These are phyloP conservation scores for Trypanosoma platydactyli DNA, from an alignment of 208 protist species.

Conservation along the genomic window DNA sequence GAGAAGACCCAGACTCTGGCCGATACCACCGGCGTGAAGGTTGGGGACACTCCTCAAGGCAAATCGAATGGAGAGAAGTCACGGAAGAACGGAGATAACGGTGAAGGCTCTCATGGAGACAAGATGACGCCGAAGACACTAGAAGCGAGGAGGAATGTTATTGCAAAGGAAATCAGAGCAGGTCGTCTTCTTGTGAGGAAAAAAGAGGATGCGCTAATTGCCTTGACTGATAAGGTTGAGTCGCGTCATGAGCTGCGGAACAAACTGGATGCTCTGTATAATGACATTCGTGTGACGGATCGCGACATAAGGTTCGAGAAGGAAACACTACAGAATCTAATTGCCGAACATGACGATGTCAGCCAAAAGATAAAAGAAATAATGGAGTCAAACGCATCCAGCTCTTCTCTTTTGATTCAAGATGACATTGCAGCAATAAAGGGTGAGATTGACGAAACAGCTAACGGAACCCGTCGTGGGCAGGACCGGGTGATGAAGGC, in stretches of 20 bases:
- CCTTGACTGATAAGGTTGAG: constrained; percentile 41
- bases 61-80: constrained; percentile 13
- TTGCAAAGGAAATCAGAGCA: constrained; percentile 61
- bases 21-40: constrained; percentile 43
- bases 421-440: constrained; percentile 58
- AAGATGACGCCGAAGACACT: constrained; percentile 47
- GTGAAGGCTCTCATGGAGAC: background rate
- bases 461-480: constrained; percentile 56
- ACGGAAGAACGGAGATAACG: background rate
- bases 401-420: constrained; percentile 51
- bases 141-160: constrained; percentile 45
- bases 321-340: constrained; percentile 50
- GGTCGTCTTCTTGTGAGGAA: constrained; percentile 54
- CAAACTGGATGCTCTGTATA: constrained; percentile 74
- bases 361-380: constrained; percentile 52
- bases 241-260: constrained; percentile 54
- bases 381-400: constrained; percentile 34
- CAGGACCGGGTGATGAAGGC: constrained; percentile 88
- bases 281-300: constrained; percentile 76
- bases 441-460: constrained; percentile 46
- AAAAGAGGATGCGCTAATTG: constrained; percentile 63
- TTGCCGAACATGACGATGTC: constrained; percentile 47
- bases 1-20: constrained; percentile 30
- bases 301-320: constrained; percentile 56
- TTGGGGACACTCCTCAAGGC: constrained; percentile 24